Evolutionary conservation across 75 land plant genomes (phyloP).

Genomic region (Selaginella moellendorffii): DNA sequence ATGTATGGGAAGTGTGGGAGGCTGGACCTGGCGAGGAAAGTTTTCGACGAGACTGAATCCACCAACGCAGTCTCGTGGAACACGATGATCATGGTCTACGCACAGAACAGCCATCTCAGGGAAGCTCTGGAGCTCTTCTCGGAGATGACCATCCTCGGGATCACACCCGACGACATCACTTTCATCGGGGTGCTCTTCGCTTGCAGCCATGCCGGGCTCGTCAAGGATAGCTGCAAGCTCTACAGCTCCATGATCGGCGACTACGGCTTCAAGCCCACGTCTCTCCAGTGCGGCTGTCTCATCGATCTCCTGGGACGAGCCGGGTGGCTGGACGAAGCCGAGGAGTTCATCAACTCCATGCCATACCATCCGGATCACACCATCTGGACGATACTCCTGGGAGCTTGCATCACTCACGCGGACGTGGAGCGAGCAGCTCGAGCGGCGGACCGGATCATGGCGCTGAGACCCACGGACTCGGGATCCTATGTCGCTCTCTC

Average conservation of each 20-base stretch:
- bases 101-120: not conserved
- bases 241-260: constrained; percentile 23
- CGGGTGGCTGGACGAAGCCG: constrained; percentile 31
- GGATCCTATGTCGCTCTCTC: constrained; percentile 26
- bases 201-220: constrained; percentile 40
- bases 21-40: not conserved
- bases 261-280: constrained; percentile 24
- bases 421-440: constrained; percentile 29
- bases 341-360: constrained; percentile 28
- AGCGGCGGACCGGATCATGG: constrained; percentile 22
- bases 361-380: constrained; percentile 34
- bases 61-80: not conserved
- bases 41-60: not conserved
- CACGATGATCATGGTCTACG: not conserved
- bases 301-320: constrained; percentile 52
- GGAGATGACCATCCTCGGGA: constrained; percentile 26
- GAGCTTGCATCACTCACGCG: constrained; percentile 30
- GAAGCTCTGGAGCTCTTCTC: constrained; percentile 22
- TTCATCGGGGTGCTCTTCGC: constrained; percentile 29
- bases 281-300: constrained; percentile 42
- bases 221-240: constrained; percentile 25
- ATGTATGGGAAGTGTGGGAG: not conserved
- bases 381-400: constrained; percentile 34
- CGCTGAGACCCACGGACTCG: constrained; percentile 14
- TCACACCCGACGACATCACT: constrained; percentile 27